Evolutionary conservation across 140 eudicot species (phyloP).

Genomic region (Senecio squalidus): DNA sequence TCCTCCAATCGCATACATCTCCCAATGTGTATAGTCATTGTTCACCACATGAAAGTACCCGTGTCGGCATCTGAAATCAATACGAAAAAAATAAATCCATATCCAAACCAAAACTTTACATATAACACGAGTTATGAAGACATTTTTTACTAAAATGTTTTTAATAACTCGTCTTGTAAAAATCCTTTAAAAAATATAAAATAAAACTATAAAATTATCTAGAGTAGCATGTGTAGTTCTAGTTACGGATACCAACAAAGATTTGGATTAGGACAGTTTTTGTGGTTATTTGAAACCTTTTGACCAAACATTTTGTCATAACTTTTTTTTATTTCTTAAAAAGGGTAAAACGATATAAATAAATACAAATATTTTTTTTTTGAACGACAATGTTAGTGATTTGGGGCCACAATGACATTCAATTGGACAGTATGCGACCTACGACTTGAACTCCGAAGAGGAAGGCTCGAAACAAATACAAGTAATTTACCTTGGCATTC

Average conservation of each 20-base stretch:
- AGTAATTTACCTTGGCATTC: slow-evolving; percentile 50
- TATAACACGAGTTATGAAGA: not conserved
- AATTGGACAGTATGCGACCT: too few relatives aligned
- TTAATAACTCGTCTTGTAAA: not conserved
- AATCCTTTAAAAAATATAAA: not conserved
- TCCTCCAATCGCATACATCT: slow-evolving; percentile 61
- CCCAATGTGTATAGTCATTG: slow-evolving; percentile 62
- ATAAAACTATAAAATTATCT: not conserved
- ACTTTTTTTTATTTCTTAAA: not conserved
- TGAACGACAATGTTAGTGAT: too few relatives aligned
- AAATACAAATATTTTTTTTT: too few relatives aligned
- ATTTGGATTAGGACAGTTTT: slow-evolving; percentile 11
- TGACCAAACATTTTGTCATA: slow-evolving; percentile 9
- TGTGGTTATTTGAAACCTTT: not conserved
- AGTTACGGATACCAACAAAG: slow-evolving; percentile 10
- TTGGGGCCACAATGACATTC: not conserved
- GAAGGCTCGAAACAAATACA: too few relatives aligned
- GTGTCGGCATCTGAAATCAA: slow-evolving; percentile 38
- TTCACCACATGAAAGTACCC: slow-evolving; percentile 58
- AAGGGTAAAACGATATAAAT: too few relatives aligned
- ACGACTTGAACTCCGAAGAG: too few relatives aligned
- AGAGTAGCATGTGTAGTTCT: not conserved
- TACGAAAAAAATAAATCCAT: not conserved
- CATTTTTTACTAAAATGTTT: too few relatives aligned
- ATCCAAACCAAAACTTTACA: not conserved